Percentiles rank a stretch among this genome's conserved stretches.
phyloP scores from a whole-genome alignment of 371 early-diverging fungal species.

The Mortierella sp. region DNA sequence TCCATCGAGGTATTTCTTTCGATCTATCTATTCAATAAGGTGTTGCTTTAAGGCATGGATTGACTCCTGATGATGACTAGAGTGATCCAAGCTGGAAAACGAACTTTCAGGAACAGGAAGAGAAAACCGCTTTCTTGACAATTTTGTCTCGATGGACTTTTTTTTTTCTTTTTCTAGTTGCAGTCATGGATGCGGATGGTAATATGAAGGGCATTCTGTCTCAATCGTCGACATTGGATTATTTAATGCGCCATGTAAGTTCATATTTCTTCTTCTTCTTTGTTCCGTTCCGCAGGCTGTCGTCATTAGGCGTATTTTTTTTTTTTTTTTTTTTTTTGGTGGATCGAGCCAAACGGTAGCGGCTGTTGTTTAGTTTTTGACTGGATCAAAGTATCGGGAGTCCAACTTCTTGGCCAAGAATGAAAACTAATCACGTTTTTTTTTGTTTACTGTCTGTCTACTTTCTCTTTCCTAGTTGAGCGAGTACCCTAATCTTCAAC shows the following conservation, averaged over 20 bases:
- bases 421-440: neutral
- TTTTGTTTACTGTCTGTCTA: neutral
- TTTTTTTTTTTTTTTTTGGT: no score
- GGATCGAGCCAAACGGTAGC: neutral
- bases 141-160: neutral
- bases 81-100: no score
- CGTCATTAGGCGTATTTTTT: no score
- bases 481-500: slow-evolving; percentile 25
- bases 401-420: no score
- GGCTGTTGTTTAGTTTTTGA: no score
- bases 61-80: no score
- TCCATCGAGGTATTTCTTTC: slow-evolving; percentile 64
- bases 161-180: slow-evolving; percentile 5
- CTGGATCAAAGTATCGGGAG: no score
- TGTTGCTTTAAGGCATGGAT: no score
- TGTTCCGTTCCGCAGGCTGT: no score
- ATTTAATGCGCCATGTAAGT: slow-evolving; percentile 47
- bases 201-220: slow-evolving; percentile 72
- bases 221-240: slow-evolving; percentile 72
- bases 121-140: no score
- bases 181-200: slow-evolving; percentile 22
- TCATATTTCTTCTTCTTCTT: neutral
- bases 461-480: neutral
- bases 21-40: no score
- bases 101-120: no score